These are phyloP conservation scores for Fusarium napiforme DNA, from an alignment of 2,329 filamentous ascomycete species.

Conservation along the genomic window DNA sequence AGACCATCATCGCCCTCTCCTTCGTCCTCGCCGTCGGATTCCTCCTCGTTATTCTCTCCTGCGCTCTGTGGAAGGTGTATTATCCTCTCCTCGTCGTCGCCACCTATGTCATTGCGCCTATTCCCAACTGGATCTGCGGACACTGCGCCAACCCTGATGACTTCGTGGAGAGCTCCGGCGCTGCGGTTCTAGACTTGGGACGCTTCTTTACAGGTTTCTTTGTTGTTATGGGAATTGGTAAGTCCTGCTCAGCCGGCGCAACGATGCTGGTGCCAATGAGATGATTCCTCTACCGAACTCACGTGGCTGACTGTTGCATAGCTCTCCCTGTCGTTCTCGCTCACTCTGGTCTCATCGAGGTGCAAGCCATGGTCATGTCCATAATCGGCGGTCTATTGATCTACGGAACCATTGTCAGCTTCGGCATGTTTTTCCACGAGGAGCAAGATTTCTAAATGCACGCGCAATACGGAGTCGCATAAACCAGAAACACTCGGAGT, in stretches of 20 bases:
- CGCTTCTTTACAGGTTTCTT: slow-evolving; percentile 95
- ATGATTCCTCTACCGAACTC: neutral
- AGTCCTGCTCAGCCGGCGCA: slow-evolving; percentile 50
- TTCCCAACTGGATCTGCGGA: slow-evolving; percentile 96
- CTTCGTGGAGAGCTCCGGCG: slow-evolving; percentile 87
- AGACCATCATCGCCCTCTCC: slow-evolving; percentile 98
- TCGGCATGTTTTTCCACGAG: slow-evolving; percentile 98
- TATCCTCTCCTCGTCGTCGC: slow-evolving; percentile 94
- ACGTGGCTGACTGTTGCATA: slow-evolving; percentile 52
- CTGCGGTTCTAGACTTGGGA: slow-evolving; percentile 89
- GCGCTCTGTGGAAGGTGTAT: slow-evolving; percentile 94
- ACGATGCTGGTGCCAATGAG: neutral
- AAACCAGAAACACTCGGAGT: neutral
- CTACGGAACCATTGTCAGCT: slow-evolving; percentile 98
- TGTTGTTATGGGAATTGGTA: slow-evolving; percentile 97
- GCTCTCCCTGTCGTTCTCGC: slow-evolving; percentile 89
- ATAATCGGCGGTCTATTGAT: slow-evolving; percentile 92
- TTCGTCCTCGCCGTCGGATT: slow-evolving; percentile 99
- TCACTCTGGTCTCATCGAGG: slow-evolving; percentile 83
- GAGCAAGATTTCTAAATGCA: slow-evolving; percentile 86
- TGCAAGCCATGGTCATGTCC: slow-evolving; percentile 94
- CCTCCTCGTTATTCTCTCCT: slow-evolving; percentile 97
- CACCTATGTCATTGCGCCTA: slow-evolving; percentile 91
- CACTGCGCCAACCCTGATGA: slow-evolving; percentile 93
- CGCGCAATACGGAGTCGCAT: neutral